phyloP scores from a whole-genome alignment of 192 early-diverging fungal species.

The Funneliformis mosseae region DNA sequence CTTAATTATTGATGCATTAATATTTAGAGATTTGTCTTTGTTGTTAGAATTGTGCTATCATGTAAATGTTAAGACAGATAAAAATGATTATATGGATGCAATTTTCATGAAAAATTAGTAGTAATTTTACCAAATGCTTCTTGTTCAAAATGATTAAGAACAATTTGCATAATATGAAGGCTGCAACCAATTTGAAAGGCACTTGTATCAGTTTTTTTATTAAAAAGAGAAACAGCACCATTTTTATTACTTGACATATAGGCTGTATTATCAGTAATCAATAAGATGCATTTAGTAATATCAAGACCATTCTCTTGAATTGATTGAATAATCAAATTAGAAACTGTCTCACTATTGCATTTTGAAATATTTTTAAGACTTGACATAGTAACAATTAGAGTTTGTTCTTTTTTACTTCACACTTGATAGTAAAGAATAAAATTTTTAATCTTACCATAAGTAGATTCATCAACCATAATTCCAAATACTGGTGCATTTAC shows the following conservation, averaged over 20 bases:
- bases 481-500: not conserved
- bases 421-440: not conserved
- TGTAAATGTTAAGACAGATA: not conserved
- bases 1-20: not conserved
- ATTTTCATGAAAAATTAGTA: not conserved
- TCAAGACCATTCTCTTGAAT: not conserved
- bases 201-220: not conserved
- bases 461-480: conserved; percentile 3
- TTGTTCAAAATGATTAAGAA: not conserved
- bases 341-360: not conserved
- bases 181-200: not conserved
- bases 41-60: not conserved
- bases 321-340: not conserved
- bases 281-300: not conserved
- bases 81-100: not conserved
- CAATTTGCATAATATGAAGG: not conserved
- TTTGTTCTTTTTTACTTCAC: not conserved
- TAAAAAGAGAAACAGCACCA: not conserved
- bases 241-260: not conserved
- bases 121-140: not conserved
- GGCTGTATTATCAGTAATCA: not conserved
- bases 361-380: not conserved
- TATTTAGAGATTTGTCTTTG: conserved; percentile 9
- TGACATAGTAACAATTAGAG: not conserved
- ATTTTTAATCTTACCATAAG: not conserved